Evolutionary conservation across 2,329 filamentous ascomycete genomes (phyloP), one percentile per base, ranked within the genome.

Genomic region (Neofusicoccum cordaticola): DNA sequence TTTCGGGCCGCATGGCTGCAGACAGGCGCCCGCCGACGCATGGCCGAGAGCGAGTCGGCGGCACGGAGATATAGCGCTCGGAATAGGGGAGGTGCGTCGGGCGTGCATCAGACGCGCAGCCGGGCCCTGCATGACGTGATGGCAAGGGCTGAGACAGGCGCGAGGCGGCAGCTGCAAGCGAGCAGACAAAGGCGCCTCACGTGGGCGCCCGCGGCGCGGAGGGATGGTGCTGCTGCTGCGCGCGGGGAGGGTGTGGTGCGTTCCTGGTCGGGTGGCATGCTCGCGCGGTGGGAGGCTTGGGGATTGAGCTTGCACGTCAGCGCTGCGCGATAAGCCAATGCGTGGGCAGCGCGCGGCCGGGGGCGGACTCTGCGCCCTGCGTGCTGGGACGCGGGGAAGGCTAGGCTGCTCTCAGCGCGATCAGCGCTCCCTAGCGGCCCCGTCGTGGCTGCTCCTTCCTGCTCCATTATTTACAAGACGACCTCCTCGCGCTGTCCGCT

Each of bases 121-220:
- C 19, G 52, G 37, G 41, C 56, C 56, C 56, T 60, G 56, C 56
- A 60, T 60, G 56, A 60, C 56, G 56, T 60, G 56, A 47, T 37
- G 41, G 13, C 39, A 31, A 39, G 45, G 45, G 15, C 48, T 51
- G 48, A 37, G 34, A 50, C 47, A 27, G 51, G 35, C 19, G 12
- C 37, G 22, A 27, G 41, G 52, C 37, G 52, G 52, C 52, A 47
- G 41, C 41, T 58, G 56, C 37, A 60, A 31, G 31, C 56, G 56
- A 47, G 41, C 27, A 37, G 41, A 60, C 56, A 60, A 60, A 60
- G 56, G 19, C 56, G 50, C 27, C 52, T 58, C 53, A 58, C 53
- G 53, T 58, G 53, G 52, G 53, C 15, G 41, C 15, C 17, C 39
- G 41, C 53, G n/a, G 8, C 39, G 22, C 35, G 37, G 39, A 58